Base-by-base conservation (phyloP, 2,329 filamentous ascomycete species). In the Stagonosporopsis vannaccii region DNA sequence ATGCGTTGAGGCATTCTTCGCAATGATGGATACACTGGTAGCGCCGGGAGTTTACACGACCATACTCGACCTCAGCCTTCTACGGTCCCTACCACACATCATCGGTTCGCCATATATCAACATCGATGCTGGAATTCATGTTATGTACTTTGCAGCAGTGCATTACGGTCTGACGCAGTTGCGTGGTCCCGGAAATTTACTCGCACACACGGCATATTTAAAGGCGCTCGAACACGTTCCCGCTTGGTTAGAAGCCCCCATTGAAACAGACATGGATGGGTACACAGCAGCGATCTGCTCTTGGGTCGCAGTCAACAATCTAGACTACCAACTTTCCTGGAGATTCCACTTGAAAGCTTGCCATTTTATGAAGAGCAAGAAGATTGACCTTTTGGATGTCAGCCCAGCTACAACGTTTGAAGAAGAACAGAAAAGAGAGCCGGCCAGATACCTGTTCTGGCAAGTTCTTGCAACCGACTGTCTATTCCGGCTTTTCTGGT, bases 241-340 rank as follows among this genome's bases (percentile, higher is more conserved):
- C 7, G 58, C 60, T 17, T 73, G 70, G 70, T 58, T 73, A 13
- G 65, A 62, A 3, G 26, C 54, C 5, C 19, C 60, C 2, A 61
- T 26, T 4, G 57, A 57, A 0, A 63, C 59, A 2, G 51, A 55
- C 5, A 42, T 71, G 47, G 68, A 73, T 44, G 62, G 58, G 2
- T 52, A 61, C 26, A 65, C 61, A 23, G 69, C 70, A 28, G 56
- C 62, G 1, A 43, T 72, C 17, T 65, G 57, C 3, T 43, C 58
- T 4, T 71, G 68, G 69, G 67, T 67, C 15, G 61, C 64, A 2
- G 61, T 69, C 30, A 65, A 54, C 30, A 66, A 67, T 36, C 66
- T 69, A 12, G 68, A 73, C 22, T 70, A 70, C 36, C 68, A 70
- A 32, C 52, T 71, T 6, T 62, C 66, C 2, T 73, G 69, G 67